A percentile compares a stretch with the other conserved stretches of the same genome.
phyloP scores from a whole-genome alignment of 2,329 filamentous ascomycete genomes.

The Ceratocystis colombiana region DNA sequence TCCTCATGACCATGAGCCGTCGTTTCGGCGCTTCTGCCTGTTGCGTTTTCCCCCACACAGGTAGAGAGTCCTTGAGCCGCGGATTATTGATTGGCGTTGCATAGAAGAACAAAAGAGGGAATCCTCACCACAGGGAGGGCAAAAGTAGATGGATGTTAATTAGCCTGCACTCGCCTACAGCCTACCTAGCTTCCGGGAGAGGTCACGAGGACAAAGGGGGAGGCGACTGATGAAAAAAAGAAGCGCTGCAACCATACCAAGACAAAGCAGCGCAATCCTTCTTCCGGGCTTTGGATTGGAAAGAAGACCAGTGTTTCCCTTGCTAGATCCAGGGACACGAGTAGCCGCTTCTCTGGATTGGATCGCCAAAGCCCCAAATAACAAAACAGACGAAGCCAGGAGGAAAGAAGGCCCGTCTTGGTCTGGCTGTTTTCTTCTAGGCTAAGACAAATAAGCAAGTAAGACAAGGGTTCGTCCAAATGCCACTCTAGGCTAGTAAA shows the following conservation, averaged over 20 bases:
- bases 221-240: neutral
- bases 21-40: constrained; percentile 3
- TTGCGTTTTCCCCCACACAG: neutral
- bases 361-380: constrained; percentile 1
- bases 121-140: no score
- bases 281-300: neutral
- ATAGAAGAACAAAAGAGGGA: neutral
- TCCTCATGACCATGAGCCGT: neutral
- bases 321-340: neutral
- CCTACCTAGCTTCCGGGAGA: neutral
- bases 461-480: constrained; percentile 4
- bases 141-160: neutral
- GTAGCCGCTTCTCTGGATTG: constrained; percentile 2
- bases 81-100: neutral
- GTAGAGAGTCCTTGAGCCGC: neutral
- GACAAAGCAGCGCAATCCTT: neutral
- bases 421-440: neutral
- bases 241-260: constrained; percentile 3
- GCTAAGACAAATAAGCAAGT: neutral
- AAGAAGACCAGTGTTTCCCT: neutral
- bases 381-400: neutral
- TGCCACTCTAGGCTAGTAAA: constrained; percentile 4
- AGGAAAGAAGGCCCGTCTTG: no score
- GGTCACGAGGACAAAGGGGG: neutral
- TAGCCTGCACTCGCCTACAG: constrained; percentile 5